Evolutionary conservation across 2,329 filamentous ascomycete species (phyloP).

Genomic region (Hortaea sp.): DNA sequence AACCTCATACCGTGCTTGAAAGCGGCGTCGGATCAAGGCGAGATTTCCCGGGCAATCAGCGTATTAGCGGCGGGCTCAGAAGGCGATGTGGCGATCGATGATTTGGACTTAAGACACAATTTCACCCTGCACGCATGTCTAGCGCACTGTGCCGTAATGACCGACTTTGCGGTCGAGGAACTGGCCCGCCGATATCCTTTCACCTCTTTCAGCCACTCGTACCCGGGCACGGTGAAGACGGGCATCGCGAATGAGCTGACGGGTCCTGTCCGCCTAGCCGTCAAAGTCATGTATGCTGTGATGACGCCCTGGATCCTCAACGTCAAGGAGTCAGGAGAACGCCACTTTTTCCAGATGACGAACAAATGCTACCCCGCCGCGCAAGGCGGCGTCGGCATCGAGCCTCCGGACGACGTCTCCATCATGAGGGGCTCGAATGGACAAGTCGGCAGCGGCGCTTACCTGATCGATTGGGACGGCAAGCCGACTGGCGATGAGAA

Average conservation of each 20-base stretch:
- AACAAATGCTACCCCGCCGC: constrained; percentile 24
- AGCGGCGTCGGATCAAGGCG: constrained; percentile 26
- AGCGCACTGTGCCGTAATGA: constrained; percentile 37
- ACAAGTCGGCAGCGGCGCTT: constrained; percentile 25
- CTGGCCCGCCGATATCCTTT: constrained; percentile 37
- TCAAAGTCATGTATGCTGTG: constrained; percentile 26
- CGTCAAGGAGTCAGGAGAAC: constrained; percentile 34
- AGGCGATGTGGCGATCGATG: constrained; percentile 36
- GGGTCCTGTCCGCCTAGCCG: constrained; percentile 23
- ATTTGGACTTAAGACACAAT: constrained; percentile 36
- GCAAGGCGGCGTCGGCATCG: constrained; percentile 18
- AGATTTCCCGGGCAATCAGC: constrained; percentile 45
- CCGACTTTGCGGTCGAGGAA: constrained; percentile 43
- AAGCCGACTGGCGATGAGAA: constrained; percentile 24
- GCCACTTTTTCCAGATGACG: constrained; percentile 35
- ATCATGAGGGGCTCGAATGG: constrained; percentile 22
- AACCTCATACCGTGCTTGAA: constrained; percentile 49
- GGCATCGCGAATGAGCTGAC: constrained; percentile 30
- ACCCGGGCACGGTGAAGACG: constrained; percentile 39
- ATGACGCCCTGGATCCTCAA: constrained; percentile 30
- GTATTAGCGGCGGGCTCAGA: constrained; percentile 47
- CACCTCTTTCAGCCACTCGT: constrained; percentile 41
- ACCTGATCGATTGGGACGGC: constrained; percentile 29
- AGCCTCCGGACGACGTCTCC: constrained; percentile 18
- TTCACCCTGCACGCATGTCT: constrained; percentile 27